These are phyloP conservation scores for Bipolaris oryzae DNA, from an alignment of 2,329 filamentous ascomycete genomes.

Conservation along the genomic window DNA sequence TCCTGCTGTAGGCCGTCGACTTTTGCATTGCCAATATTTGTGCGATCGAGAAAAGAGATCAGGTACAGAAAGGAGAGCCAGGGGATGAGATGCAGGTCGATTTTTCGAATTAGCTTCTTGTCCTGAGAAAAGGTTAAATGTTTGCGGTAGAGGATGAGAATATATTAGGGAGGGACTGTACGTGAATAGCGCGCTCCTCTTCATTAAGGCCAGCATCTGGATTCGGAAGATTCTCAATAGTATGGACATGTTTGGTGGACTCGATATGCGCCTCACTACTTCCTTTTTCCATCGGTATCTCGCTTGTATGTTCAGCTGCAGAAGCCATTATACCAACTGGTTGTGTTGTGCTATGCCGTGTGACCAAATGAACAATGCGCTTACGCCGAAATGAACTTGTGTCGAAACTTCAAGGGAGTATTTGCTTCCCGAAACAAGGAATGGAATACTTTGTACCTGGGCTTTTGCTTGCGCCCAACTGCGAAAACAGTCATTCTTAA, in stretches of 20 bases:
- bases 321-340: slow-evolving; percentile 24
- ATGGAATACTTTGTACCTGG: background rate
- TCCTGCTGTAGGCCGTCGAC: slow-evolving; percentile 64
- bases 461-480: background rate
- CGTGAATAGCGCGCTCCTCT: slow-evolving; percentile 66
- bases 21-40: slow-evolving; percentile 78
- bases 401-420: background rate
- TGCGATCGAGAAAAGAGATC: slow-evolving; percentile 71
- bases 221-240: slow-evolving; percentile 50
- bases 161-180: slow-evolving; percentile 36
- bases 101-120: slow-evolving; percentile 65
- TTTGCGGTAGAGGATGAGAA: background rate
- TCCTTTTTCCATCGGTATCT: slow-evolving; percentile 31
- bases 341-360: background rate
- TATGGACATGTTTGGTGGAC: slow-evolving; percentile 14
- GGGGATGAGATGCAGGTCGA: slow-evolving; percentile 67
- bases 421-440: background rate
- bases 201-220: slow-evolving; percentile 69
- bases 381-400: background rate
- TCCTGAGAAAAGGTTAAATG: slow-evolving; percentile 54
- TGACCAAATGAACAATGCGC: background rate
- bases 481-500: slow-evolving; percentile 4
- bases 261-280: slow-evolving; percentile 20
- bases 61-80: slow-evolving; percentile 76
- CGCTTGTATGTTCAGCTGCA: slow-evolving; percentile 26